Base-by-base conservation (phyloP, 768 basidiomycete species). In the Neoboletus magnificus region DNA sequence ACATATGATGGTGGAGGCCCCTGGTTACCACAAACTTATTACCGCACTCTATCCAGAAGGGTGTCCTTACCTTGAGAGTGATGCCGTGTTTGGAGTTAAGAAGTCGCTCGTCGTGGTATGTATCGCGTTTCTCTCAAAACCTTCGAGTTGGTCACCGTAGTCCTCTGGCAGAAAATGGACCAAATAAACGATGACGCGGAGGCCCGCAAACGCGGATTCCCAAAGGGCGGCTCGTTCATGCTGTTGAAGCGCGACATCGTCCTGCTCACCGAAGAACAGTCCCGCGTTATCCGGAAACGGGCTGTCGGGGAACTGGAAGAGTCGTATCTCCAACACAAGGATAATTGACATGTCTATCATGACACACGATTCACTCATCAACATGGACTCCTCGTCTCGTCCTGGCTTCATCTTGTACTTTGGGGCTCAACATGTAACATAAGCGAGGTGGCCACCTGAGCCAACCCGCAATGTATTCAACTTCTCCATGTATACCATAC, bases 61-160 rank as follows among this genome's bases (percentile, higher is more conserved):
- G 5, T 87, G 91, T 60, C 68, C 74, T 3, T 92, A 81, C 63
- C 56, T 93, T 23, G 71, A 70, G 7, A 89, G 83, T 56, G 91
- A 93, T 65, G 77, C 82, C 12, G 89, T 93, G 3, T 92, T 93
- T 69, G 91, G 92, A 11, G 91, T 89, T 23, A 90, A 90, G 70
- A 79, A 80, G 46, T 89, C 87, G 7, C 76, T 94, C 27, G 79
- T 92, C 20, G 82, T 91, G 60, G 90, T 91, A 71, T 48, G 83
- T 76, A 7, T 39, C n/a, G 11, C 20, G 8, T 37, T 48, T 32
- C 46, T 32, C 22, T 5, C 8, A 23, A 33, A 1, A 39, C 8
- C 23, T 44, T 48, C 32, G 41, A 25, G 58, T 53, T 25, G 22
- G 13, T 48, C 37, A 44, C 49, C 20, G 39, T 37, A 13, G 9